These are phyloP conservation scores for Acacia melanoxylon DNA, from an alignment of 306 rosid genomes.

Conservation along the genomic window DNA sequence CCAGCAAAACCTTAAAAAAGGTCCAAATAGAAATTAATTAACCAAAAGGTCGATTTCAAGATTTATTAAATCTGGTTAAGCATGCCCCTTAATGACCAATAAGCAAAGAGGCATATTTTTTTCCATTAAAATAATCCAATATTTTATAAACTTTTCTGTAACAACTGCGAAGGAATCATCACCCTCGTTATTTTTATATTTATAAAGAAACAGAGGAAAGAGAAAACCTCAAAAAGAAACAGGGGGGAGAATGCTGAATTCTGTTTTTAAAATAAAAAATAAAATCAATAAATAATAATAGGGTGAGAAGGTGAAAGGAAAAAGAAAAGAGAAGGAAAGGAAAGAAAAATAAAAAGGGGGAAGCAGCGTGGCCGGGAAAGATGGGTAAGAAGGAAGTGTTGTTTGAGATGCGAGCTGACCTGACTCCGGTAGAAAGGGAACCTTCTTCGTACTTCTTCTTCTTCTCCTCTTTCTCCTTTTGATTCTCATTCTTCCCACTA, in stretches of 20 bases:
- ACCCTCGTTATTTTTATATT: neutral
- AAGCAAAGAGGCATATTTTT: neutral
- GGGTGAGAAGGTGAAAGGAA: slow-evolving; percentile 27
- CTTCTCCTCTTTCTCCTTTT: slow-evolving; percentile 69
- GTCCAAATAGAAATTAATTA: neutral
- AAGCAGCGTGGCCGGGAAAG: slow-evolving; percentile 32
- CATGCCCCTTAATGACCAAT: slow-evolving; percentile 42
- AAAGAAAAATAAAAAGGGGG: slow-evolving; percentile 12
- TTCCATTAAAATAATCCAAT: neutral
- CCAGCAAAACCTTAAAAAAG: neutral
- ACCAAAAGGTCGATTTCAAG: neutral
- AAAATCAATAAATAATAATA: slow-evolving; percentile 10
- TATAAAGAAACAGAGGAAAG: neutral
- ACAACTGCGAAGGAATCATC: neutral
- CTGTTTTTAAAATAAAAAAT: neutral
- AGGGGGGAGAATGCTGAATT: slow-evolving; percentile 3
- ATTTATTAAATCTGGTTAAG: slow-evolving; percentile 30
- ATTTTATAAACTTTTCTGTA: neutral
- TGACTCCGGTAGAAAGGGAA: slow-evolving; percentile 67
- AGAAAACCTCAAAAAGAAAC: neutral
- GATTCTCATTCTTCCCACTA: slow-evolving; percentile 72
- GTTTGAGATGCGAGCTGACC: slow-evolving; percentile 74
- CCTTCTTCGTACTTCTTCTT: slow-evolving; percentile 76
- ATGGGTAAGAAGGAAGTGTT: slow-evolving; percentile 48
- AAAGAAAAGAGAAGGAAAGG: neutral